Base-by-base conservation (phyloP, 768 basidiomycete genomes). In the Arthromyces matolae region DNA sequence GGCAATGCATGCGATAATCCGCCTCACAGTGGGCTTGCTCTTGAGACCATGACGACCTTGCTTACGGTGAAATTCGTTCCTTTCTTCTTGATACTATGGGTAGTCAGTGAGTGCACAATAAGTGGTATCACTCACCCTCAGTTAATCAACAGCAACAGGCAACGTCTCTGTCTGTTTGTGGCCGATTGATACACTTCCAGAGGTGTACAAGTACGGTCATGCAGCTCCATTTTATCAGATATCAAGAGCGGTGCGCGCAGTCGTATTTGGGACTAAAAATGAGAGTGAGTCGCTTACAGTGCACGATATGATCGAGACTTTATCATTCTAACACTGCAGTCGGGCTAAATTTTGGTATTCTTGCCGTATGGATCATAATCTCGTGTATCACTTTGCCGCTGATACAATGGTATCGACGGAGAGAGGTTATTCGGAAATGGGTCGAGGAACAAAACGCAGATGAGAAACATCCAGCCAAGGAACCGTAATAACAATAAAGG, bases 141-240 rank as follows among this genome's bases (percentile, higher is more conserved):
- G n/a, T 46, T 37, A 12, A 5, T 40, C n/a, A n/a, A n/a, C 51
- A 13, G 45, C 28, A 31, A 8, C 13, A 78, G 74, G 56, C 22
- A 79, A 79, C 52, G 76, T 78, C 22, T 73, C 78, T 3, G 76
- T 80, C 20, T 66, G 67, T 14, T 65, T 67, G 38, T 70, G 70
- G 54, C 81, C 81, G 1, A 65, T 78, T 32, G 69, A 72, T 35
- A 59, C 74, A 5, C 65, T 80, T 8, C 78, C 79, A 1, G 56
- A 48, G 32, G 38, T 81, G 45, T 80, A 71, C 61, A 67, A 66
- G 32, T 81, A 81, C 51, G 82, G 79, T 1, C 77, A 75, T 54
- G 80, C 71, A 2, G 71, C 70, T 58, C 82, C 81, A 7, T 83
- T 86, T 55, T 83, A 80, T 61, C 79, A 83, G 50, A 71, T 84